Evolutionary conservation across 2,329 filamentous ascomycete genomes (phyloP).

Genomic region (Achaetomium macrosporum): DNA sequence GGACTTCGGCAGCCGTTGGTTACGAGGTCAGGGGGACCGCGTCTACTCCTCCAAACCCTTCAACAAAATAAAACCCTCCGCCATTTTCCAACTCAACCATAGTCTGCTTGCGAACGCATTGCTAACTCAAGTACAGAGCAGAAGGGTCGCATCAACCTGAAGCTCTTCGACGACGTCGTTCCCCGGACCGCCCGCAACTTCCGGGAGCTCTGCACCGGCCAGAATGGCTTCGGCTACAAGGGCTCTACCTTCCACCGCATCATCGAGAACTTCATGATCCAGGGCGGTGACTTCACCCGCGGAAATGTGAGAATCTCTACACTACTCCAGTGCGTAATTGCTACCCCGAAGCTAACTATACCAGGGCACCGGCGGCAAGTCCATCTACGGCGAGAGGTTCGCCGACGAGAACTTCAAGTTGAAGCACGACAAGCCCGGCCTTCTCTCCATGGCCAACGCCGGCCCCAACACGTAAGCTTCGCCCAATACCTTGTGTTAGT

Average conservation of each 20-base stretch:
- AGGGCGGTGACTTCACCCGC: conserved; percentile 93
- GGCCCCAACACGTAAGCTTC: conserved; percentile 79
- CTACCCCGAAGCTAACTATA: background rate
- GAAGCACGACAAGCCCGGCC: conserved; percentile 68
- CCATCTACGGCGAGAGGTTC: conserved; percentile 95
- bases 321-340: background rate
- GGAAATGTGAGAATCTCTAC: conserved; percentile 64
- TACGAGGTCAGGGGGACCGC: background rate
- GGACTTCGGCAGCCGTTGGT: background rate
- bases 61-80: no score
- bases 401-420: conserved; percentile 83
- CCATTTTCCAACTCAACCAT: background rate
- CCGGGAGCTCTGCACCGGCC: conserved; percentile 71
- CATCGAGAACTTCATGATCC: conserved; percentile 91
- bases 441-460: conserved; percentile 93
- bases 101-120: background rate
- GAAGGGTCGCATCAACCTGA: conserved; percentile 77
- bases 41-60: background rate
- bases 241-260: conserved; percentile 87
- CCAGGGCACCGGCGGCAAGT: conserved; percentile 87
- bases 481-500: background rate
- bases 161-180: conserved; percentile 77
- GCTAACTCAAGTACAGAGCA: conserved; percentile 49
- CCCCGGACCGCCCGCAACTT: conserved; percentile 88
- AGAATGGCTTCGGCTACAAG: conserved; percentile 78